A percentile compares a stretch with the other conserved stretches of the same genome.
Conservation (phyloP, 768 basidiomycete genomes). For the Lentinula raphanica region DNA sequence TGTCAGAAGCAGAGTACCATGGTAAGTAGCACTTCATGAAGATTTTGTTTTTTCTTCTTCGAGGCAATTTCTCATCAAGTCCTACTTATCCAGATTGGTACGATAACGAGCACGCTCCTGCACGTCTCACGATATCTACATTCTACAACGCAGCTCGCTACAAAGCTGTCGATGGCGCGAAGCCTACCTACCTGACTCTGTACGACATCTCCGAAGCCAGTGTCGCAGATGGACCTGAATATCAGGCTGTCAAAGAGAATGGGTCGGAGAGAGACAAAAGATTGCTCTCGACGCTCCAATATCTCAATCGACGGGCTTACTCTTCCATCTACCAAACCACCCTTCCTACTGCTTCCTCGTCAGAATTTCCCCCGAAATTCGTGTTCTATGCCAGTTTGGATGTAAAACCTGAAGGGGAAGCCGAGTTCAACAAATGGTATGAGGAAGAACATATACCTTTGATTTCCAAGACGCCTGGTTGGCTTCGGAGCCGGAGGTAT, state of each 20-base stretch:
- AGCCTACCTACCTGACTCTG: conserved; percentile 25
- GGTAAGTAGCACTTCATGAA: background rate
- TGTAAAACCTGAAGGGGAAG: conserved; percentile 16
- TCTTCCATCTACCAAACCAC: conserved; percentile 12
- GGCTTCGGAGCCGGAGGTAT: conserved; percentile 23
- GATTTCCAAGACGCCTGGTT: conserved; percentile 25
- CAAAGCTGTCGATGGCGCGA: conserved; percentile 24
- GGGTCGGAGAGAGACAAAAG: conserved; percentile 22
- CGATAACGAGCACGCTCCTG: conserved; percentile 29
- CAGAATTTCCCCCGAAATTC: conserved; percentile 15
- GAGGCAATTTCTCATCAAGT: background rate
- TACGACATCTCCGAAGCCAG: conserved; percentile 25
- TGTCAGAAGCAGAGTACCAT: conserved; percentile 6
- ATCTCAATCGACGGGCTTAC: conserved; percentile 23
- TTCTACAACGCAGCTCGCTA: conserved; percentile 25
- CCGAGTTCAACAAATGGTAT: conserved; percentile 28
- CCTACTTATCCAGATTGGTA: conserved; percentile 27
- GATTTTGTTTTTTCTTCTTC: no score
- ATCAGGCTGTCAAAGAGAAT: conserved; percentile 20
- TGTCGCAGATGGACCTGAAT: conserved; percentile 17
- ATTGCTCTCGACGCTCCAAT: conserved; percentile 20
- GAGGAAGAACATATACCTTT: conserved; percentile 29
- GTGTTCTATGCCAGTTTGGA: conserved; percentile 20
- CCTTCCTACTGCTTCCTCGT: conserved; percentile 10
- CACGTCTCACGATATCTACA: conserved; percentile 25